A percentile compares a stretch with the other conserved stretches of the same genome.
Evolutionary conservation across 1,284 basidiomycete species (phyloP).

Genomic region (Fomitopsis palustris): DNA sequence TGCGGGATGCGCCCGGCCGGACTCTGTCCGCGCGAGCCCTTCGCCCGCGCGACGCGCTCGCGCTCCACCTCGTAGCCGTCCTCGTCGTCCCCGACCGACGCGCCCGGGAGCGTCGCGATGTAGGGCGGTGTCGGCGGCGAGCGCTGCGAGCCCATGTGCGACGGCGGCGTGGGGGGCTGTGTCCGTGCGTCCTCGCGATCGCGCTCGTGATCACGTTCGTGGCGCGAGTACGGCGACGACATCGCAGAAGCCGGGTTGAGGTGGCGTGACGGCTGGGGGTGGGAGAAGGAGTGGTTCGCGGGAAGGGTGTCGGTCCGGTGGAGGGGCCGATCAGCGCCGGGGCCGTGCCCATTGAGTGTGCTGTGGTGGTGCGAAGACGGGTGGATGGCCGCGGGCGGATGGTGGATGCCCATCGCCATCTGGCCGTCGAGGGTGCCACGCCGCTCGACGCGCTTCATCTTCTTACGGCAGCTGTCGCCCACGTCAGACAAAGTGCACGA

Average conservation of each 20-base stretch:
- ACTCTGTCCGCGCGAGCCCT: conserved; percentile 8
- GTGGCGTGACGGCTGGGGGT: conserved; percentile 12
- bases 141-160: conserved; percentile 14
- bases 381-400: conserved; percentile 23
- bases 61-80: conserved; percentile 12
- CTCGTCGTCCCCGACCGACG: conserved; percentile 20
- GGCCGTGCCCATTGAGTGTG: conserved; percentile 21
- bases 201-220: conserved; percentile 9
- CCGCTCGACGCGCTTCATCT: conserved; percentile 81
- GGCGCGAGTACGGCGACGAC: conserved; percentile 14
- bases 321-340: conserved; percentile 19
- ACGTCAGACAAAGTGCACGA: background rate
- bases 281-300: conserved; percentile 17
- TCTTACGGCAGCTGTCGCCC: conserved; percentile 63
- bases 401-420: conserved; percentile 20
- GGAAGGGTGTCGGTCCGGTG: conserved; percentile 30
- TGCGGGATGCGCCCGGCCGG: background rate
- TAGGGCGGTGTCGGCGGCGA: conserved; percentile 26
- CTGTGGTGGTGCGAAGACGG: conserved; percentile 24
- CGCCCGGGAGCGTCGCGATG: conserved; percentile 26
- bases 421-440: conserved; percentile 60
- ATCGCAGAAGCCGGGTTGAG: background rate
- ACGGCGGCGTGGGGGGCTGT: conserved; percentile 14
- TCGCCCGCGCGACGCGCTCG: conserved; percentile 6
- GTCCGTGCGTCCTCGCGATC: conserved; percentile 14